phyloP scores from a whole-genome alignment of 495 filamentous ascomycete species.

The Penicillium chermesinum region DNA sequence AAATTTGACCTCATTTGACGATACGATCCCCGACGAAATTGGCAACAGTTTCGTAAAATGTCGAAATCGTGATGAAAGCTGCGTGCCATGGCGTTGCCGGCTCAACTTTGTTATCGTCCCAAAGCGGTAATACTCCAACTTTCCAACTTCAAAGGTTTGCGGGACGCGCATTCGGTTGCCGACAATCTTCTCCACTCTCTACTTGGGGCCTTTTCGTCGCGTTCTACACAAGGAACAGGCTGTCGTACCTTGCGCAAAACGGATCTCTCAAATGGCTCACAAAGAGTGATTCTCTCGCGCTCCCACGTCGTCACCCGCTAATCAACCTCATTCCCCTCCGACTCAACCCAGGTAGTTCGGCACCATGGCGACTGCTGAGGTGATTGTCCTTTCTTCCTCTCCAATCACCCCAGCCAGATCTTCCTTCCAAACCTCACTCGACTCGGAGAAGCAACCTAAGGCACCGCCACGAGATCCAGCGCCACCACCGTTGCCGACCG shows the following conservation, averaged over 20 bases:
- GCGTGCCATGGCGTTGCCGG: constrained; percentile 34
- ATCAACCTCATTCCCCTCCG: background rate
- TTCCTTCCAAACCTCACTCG: constrained; percentile 9
- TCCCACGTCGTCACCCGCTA: background rate
- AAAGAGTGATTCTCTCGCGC: background rate
- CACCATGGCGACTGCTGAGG: constrained; percentile 31
- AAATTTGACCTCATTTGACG: too few relatives aligned
- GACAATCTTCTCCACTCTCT: background rate
- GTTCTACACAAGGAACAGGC: too few relatives aligned
- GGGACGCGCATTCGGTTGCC: too few relatives aligned
- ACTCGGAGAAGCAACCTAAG: constrained; percentile 9
- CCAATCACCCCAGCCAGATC: constrained; percentile 24
- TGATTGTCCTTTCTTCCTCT: constrained; percentile 40
- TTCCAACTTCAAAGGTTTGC: too few relatives aligned
- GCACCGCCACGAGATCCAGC: constrained; percentile 21
- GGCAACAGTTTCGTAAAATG: too few relatives aligned
- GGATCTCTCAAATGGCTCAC: background rate
- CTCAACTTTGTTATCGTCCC: constrained; percentile 22
- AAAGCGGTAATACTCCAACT: constrained; percentile 32
- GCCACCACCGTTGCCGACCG: constrained; percentile 29
- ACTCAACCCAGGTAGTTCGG: constrained; percentile 4
- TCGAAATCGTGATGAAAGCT: too few relatives aligned
- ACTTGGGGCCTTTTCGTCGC: too few relatives aligned
- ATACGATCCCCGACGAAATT: too few relatives aligned
- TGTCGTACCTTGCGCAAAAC: too few relatives aligned